A percentile compares a stretch with the other conserved stretches of the same genome.
phyloP scores from a whole-genome alignment of 371 early-diverging fungal species.

The Lichtheimia ornata region DNA sequence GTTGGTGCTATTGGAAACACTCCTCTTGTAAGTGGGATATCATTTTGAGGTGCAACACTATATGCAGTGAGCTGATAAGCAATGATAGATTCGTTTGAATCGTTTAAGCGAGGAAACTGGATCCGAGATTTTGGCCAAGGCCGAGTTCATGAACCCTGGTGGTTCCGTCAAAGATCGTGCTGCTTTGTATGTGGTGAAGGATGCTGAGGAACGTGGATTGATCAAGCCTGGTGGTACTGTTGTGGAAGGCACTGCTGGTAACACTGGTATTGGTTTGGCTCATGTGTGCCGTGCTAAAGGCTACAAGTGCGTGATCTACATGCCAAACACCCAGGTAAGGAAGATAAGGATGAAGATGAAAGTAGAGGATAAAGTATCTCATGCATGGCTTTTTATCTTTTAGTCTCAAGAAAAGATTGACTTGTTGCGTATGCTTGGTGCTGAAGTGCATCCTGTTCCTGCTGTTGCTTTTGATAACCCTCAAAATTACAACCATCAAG shows the following conservation, averaged over 20 bases:
- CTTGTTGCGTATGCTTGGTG: slow-evolving; percentile 88
- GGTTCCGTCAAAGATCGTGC: slow-evolving; percentile 97
- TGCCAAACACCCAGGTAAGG: slow-evolving; percentile 92
- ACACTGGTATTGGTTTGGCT: slow-evolving; percentile 96
- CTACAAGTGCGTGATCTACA: slow-evolving; percentile 94
- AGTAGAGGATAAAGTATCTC: background rate
- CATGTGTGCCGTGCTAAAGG: slow-evolving; percentile 95
- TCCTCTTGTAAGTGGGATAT: slow-evolving; percentile 72
- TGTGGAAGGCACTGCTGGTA: slow-evolving; percentile 96
- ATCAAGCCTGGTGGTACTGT: slow-evolving; percentile 91
- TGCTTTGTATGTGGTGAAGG: slow-evolving; percentile 89
- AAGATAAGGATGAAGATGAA: background rate
- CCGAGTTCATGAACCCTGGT: slow-evolving; percentile 98
- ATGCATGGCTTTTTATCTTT: background rate
- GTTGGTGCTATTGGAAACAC: slow-evolving; percentile 94
- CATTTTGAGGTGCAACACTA: background rate
- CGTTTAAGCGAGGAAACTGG: slow-evolving; percentile 82
- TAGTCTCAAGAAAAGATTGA: slow-evolving; percentile 93
- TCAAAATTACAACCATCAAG: slow-evolving; percentile 95
- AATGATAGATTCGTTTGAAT: slow-evolving; percentile 69
- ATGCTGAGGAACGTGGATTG: slow-evolving; percentile 88
- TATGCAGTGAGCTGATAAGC: background rate
- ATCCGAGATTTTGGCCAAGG: slow-evolving; percentile 89
- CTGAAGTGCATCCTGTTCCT: slow-evolving; percentile 87
- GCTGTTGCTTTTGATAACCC: slow-evolving; percentile 92